Conservation (phyloP, 2,329 filamentous ascomycete genomes). For the Pseudocercospora eumusae region DNA sequence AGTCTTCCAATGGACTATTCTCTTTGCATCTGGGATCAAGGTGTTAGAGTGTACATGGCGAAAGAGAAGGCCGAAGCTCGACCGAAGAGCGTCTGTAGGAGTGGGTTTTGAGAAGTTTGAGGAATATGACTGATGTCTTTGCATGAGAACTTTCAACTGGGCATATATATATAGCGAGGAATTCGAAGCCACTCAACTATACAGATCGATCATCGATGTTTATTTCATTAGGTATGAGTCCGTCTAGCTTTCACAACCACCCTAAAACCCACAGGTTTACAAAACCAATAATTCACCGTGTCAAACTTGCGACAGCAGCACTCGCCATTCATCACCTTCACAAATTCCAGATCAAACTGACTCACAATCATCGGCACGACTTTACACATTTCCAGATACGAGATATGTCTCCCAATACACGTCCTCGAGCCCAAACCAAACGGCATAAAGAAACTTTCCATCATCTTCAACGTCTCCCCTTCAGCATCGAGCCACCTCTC, state of each 20-base stretch:
- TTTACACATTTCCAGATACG: slow-evolving; percentile 38
- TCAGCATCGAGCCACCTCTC: slow-evolving; percentile 31
- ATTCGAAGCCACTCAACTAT: too few species aligned
- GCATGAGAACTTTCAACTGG: slow-evolving; percentile 16
- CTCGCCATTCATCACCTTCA: too few species aligned
- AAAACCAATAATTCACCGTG: slow-evolving; percentile 27
- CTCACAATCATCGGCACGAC: slow-evolving; percentile 36
- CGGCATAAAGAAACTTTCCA: slow-evolving; percentile 31
- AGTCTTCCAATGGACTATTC: too few species aligned
- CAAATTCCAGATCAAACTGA: slow-evolving; percentile 30
- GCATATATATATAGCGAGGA: too few species aligned
- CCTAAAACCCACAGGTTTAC: slow-evolving; percentile 24
- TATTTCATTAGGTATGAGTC: not conserved
- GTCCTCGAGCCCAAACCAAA: slow-evolving; percentile 43
- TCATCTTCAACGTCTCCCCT: slow-evolving; percentile 39
- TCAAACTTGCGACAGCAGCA: slow-evolving; percentile 11
- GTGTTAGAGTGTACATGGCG: slow-evolving; percentile 61
- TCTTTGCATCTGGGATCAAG: slow-evolving; percentile 54
- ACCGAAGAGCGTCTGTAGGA: slow-evolving; percentile 39
- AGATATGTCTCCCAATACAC: slow-evolving; percentile 41
- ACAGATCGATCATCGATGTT: not conserved
- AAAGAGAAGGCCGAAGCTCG: slow-evolving; percentile 41
- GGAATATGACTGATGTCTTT: slow-evolving; percentile 34
- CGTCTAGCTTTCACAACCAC: slow-evolving; percentile 17
- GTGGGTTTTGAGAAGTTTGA: slow-evolving; percentile 34